Conservation (phyloP, 331 rosid genomes). For the Quercus phellos region DNA sequence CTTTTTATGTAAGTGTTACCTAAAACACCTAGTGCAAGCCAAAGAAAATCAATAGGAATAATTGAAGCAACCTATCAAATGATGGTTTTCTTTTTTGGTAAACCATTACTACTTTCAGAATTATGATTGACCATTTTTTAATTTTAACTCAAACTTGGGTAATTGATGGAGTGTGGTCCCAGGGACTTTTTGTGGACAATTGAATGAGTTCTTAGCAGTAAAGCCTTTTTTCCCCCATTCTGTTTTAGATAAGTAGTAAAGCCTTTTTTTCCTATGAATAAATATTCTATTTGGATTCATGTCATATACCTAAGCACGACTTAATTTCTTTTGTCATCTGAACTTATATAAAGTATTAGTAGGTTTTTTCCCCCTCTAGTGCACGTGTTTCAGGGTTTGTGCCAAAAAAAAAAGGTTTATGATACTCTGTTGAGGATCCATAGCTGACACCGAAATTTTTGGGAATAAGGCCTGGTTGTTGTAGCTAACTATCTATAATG, state of each 20-base stretch:
- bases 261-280: no score
- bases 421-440: no score
- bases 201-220: not conserved
- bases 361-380: not conserved
- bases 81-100: not conserved
- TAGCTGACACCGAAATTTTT: no score
- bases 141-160: not conserved
- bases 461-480: no score
- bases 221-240: no score
- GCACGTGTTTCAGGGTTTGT: not conserved
- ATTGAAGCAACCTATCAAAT: not conserved
- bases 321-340: not conserved
- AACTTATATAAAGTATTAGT: not conserved
- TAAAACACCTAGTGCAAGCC: not conserved
- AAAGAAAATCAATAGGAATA: not conserved
- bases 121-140: not conserved
- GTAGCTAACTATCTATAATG: not conserved
- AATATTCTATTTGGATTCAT: not conserved
- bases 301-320: not conserved
- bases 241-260: no score
- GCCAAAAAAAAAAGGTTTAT: not conserved
- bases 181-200: not conserved
- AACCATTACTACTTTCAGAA: not conserved
- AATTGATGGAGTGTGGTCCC: not conserved
- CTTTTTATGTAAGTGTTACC: not conserved